A percentile compares a stretch with the other conserved stretches of the same genome.
Conservation (phyloP, 1,284 basidiomycete species). For the Pulveroboletus sp. region DNA sequence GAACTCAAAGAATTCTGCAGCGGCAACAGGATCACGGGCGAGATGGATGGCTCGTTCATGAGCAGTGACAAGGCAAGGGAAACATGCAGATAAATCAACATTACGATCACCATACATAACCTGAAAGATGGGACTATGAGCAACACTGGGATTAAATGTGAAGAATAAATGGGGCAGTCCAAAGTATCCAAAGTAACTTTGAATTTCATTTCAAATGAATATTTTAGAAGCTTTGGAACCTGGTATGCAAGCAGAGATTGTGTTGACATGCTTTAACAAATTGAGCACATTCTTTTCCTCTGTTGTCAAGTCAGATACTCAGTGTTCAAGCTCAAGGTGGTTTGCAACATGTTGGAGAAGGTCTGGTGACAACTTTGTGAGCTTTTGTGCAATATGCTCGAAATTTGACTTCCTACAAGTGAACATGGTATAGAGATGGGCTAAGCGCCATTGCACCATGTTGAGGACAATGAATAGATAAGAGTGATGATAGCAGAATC, state of each 20-base stretch:
- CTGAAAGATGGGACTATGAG: constrained; percentile 14
- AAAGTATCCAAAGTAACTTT: no score
- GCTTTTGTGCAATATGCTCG: background rate
- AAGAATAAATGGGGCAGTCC: no score
- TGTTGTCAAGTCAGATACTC: background rate
- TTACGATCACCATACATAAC: constrained; percentile 10
- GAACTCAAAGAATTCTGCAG: background rate
- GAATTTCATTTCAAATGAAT: background rate
- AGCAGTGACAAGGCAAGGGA: constrained; percentile 2
- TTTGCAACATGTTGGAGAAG: background rate
- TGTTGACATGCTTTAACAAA: no score
- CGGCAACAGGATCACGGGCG: constrained; percentile 9
- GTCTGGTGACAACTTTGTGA: no score
- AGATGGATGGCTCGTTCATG: background rate
- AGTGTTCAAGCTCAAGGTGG: background rate
- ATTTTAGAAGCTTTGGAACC: constrained; percentile 13
- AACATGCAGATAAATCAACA: background rate
- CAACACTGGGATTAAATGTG: background rate
- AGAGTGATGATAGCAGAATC: background rate
- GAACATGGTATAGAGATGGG: background rate
- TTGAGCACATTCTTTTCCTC: background rate
- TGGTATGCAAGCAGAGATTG: background rate
- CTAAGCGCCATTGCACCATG: background rate
- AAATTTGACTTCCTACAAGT: background rate
- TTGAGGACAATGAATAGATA: background rate